Conservation (phyloP, 2,329 filamentous ascomycete genomes). For the Aspergillus sp. region DNA sequence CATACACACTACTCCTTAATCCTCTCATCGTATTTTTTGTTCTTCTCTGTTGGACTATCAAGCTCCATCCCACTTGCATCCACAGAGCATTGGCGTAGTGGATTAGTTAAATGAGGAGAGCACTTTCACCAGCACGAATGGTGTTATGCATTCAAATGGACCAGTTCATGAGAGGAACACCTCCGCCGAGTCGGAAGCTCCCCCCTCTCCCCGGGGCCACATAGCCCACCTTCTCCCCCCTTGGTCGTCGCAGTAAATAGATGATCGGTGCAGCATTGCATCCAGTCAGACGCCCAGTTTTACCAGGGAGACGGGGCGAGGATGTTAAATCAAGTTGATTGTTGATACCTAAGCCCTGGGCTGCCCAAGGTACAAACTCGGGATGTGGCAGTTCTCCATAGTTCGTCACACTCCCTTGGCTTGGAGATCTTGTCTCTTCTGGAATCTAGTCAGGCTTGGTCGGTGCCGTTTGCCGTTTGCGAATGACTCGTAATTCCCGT, state of each 20-base stretch:
- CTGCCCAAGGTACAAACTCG: background rate
- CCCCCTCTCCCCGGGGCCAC: background rate
- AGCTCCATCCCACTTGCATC: background rate
- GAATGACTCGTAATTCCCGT: background rate
- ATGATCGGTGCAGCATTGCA: background rate
- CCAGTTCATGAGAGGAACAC: background rate
- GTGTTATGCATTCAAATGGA: background rate
- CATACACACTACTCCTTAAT: background rate
- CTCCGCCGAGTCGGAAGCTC: background rate
- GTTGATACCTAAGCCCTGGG: too few species aligned
- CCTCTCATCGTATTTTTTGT: background rate
- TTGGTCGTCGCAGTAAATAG: background rate
- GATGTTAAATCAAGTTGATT: background rate
- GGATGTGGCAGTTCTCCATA: background rate
- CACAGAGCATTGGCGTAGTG: background rate
- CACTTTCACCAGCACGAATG: background rate
- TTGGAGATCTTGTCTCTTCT: background rate
- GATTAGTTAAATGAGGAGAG: background rate
- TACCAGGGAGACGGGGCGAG: background rate
- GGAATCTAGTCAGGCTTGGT: background rate
- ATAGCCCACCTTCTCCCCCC: background rate
- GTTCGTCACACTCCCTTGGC: background rate
- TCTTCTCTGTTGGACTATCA: background rate
- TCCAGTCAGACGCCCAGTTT: background rate
- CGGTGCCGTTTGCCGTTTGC: background rate